phyloP scores from a whole-genome alignment of 805 yeast genomes.

The Cyberlindnera samutprakarnensis region DNA sequence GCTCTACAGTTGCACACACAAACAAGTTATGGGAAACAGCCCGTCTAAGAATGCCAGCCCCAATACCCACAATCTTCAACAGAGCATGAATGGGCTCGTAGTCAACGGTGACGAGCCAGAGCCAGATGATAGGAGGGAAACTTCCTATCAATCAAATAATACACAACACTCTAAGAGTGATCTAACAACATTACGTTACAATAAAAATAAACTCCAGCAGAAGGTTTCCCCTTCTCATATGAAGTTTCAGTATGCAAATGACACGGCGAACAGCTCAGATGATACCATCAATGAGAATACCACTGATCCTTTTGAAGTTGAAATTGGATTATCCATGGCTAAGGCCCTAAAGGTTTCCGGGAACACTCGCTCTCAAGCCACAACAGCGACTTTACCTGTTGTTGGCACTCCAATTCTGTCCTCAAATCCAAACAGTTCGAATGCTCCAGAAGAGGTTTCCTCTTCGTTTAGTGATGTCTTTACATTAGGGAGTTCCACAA shows the following conservation, averaged over 20 bases:
- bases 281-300: constrained; percentile 7
- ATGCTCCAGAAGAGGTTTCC: constrained; percentile 16
- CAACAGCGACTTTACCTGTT: constrained; percentile 1
- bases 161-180: constrained; percentile 16
- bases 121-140: constrained; percentile 41
- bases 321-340: constrained; percentile 27
- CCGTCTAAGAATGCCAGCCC: constrained; percentile 41
- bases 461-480: constrained; percentile 23
- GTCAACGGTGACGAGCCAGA: constrained; percentile 32
- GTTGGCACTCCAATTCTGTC: constrained; percentile 3
- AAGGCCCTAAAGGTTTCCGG: constrained; percentile 21
- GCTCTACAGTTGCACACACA: constrained; percentile 1
- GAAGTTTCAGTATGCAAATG: constrained; percentile 14
- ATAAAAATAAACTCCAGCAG: constrained; percentile 15
- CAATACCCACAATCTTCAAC: constrained; percentile 25
- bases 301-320: constrained; percentile 22
- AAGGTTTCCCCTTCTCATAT: constrained; percentile 6
- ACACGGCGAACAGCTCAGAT: constrained; percentile 7
- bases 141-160: constrained; percentile 26
- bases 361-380: constrained; percentile 1
- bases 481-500: constrained; percentile 17
- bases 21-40: constrained; percentile 51
- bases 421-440: constrained; percentile 1
- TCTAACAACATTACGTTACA: constrained; percentile 10
- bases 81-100: constrained; percentile 28